Conservation (phyloP, 495 filamentous ascomycete genomes). For the Neohortaea acidophila region DNA sequence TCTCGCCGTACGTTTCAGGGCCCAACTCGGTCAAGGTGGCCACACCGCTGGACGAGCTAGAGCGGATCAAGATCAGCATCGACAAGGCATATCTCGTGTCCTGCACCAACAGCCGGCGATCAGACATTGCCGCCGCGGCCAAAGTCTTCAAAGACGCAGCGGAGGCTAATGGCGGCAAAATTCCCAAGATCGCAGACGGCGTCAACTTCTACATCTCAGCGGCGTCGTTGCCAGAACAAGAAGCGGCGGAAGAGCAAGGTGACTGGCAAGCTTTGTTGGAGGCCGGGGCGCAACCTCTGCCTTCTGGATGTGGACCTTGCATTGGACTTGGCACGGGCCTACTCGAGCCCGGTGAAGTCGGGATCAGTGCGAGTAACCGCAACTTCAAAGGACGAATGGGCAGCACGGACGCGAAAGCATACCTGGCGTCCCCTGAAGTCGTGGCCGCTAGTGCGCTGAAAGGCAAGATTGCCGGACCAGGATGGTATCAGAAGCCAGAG, state of each 20-base stretch:
- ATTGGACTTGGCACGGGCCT: slow-evolving; percentile 81
- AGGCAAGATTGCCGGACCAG: slow-evolving; percentile 66
- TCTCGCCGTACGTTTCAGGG: slow-evolving; percentile 76
- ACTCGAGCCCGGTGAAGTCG: slow-evolving; percentile 70
- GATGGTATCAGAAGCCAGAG: slow-evolving; percentile 59
- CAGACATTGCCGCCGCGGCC: slow-evolving; percentile 71
- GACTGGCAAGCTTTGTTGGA: slow-evolving; percentile 78
- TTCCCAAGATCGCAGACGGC: slow-evolving; percentile 58
- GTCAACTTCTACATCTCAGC: slow-evolving; percentile 89
- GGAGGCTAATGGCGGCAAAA: slow-evolving; percentile 34
- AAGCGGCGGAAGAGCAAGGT: slow-evolving; percentile 60
- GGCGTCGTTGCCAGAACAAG: slow-evolving; percentile 67
- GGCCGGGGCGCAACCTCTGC: slow-evolving; percentile 61
- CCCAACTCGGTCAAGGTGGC: slow-evolving; percentile 85
- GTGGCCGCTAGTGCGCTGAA: slow-evolving; percentile 76
- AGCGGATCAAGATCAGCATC: slow-evolving; percentile 53
- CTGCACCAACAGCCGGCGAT: slow-evolving; percentile 77
- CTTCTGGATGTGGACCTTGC: slow-evolving; percentile 74
- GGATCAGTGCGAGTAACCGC: slow-evolving; percentile 77
- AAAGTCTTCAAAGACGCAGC: slow-evolving; percentile 72
- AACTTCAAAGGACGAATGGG: slow-evolving; percentile 96
- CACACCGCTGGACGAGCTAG: slow-evolving; percentile 63
- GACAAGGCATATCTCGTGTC: slow-evolving; percentile 83
- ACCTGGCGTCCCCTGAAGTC: slow-evolving; percentile 79
- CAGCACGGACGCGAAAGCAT: slow-evolving; percentile 63